These are phyloP conservation scores for Trametes sp. DNA, from an alignment of 1,284 basidiomycete genomes.

Conservation along the genomic window DNA sequence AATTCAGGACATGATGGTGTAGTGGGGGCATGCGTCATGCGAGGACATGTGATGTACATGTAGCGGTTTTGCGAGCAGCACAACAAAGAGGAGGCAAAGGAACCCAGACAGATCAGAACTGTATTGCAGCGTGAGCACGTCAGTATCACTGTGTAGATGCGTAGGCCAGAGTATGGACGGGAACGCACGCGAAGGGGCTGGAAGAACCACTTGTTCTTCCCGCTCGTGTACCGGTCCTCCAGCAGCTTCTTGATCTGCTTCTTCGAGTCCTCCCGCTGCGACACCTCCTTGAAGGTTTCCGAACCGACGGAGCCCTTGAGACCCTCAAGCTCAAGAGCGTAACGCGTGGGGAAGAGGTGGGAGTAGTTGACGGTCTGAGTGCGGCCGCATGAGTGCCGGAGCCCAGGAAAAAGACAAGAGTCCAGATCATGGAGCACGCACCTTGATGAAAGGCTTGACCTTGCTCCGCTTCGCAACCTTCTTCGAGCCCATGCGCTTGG, in stretches of 20 bases:
- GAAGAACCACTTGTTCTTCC: constrained; percentile 98
- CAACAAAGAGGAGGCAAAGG: constrained; percentile 18
- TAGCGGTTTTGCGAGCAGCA: constrained; percentile 29
- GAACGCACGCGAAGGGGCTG: constrained; percentile 74
- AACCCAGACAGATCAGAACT: constrained; percentile 32
- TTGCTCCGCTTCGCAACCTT: constrained; percentile 90
- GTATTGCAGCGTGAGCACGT: not conserved
- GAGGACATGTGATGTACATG: constrained; percentile 35
- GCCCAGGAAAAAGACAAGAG: not conserved
- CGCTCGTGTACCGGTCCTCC: constrained; percentile 90
- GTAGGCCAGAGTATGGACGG: not conserved
- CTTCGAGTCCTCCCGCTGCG: constrained; percentile 92
- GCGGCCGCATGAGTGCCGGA: not conserved
- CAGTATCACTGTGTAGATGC: not conserved
- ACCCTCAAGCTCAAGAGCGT: constrained; percentile 92
- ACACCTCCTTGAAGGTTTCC: constrained; percentile 96
- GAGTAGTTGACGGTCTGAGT: constrained; percentile 91
- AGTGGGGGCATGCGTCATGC: constrained; percentile 31
- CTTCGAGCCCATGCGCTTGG: constrained; percentile 96
- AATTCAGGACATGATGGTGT: constrained; percentile 27
- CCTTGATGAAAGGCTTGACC: constrained; percentile 99
- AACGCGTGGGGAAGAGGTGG: constrained; percentile 97
- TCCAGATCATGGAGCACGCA: constrained; percentile 54
- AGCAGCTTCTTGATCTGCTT: constrained; percentile 95
- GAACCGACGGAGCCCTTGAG: constrained; percentile 84